Evolutionary conservation across 345 rosid species (phyloP).

Genomic region (Rhizophora mangle): DNA sequence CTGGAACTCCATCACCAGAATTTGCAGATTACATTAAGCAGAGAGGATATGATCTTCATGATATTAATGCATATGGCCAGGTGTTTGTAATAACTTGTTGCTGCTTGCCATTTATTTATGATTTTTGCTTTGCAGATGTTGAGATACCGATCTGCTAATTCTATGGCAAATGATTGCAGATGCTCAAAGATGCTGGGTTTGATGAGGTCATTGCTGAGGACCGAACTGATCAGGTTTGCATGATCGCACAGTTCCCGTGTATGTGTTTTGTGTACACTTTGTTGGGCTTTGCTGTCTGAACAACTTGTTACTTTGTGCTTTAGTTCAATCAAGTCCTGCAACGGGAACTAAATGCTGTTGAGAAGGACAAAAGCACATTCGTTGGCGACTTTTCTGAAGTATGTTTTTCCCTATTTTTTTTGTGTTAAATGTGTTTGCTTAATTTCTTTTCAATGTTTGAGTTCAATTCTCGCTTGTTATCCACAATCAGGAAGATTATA

Average conservation of each 20-base stretch:
- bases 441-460: not conserved
- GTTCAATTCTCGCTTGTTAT: not conserved
- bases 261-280: not conserved
- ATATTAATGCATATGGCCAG: constrained; percentile 74
- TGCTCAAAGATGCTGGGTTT: constrained; percentile 89
- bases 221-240: constrained; percentile 69
- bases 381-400: constrained; percentile 76
- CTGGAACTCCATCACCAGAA: constrained; percentile 63
- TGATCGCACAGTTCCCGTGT: not conserved
- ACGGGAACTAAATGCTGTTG: constrained; percentile 58
- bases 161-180: constrained; percentile 33
- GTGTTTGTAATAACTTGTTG: constrained; percentile 33
- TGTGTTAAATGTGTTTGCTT: not conserved
- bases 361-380: constrained; percentile 71
- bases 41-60: constrained; percentile 92
- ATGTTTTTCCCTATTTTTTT: constrained; percentile 3
- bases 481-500: constrained; percentile 65
- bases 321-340: constrained; percentile 77
- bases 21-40: constrained; percentile 70
- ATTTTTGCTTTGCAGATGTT: not conserved
- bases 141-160: constrained; percentile 5
- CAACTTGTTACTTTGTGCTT: constrained; percentile 14
- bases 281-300: not conserved
- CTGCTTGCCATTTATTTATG: not conserved
- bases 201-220: constrained; percentile 71